Evolutionary conservation across 208 protist species (phyloP), one percentile per base, ranked within the genome.

Genomic region (Trypanosoma congolense): DNA sequence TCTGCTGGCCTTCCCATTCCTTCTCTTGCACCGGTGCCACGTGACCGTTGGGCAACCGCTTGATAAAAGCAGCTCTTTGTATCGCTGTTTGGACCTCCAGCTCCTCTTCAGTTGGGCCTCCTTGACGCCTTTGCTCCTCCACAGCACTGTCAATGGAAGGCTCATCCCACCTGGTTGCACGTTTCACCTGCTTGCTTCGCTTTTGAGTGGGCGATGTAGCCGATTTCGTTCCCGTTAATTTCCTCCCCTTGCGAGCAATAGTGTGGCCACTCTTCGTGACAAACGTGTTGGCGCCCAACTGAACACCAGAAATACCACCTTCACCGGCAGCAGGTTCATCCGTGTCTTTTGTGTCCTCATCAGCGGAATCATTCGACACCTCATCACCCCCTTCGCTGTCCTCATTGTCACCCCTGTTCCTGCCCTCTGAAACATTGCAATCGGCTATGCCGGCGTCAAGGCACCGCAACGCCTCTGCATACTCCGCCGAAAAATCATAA

Each of bases 1-100:
- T 77, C 43, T 61, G 69, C 55, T 93, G 75, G 31, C 69, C 72
- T 28, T 84, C 78, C 83, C 83, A 95, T 55, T 90, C 77, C 36
- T 77, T 76, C 54, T 94, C 85, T 61, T 77, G 69, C 54, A 92
- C 73, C 2, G 83, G 83, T 25, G 81, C 79, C 8, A 78, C 63
- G 29, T 55, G 63, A 16, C 77, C 77, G 51, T 82, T 87, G 3
- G 81, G 72, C 29, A 90, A 61, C 1, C 77, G 81, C 53, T 87
- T 79, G 41, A 93, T 82, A 63, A 91, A 91, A 25, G 81, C 75
- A 40, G 62, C 51, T 31, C 68, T 56, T 58, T 93, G 77, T 19
- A 80, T 70, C 54, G 82, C 77, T 19, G 80, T 70, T 65, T 84
- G 79, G 28, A 74, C 78, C 43, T 69, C 65, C 54, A 95, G 70